Conservation (phyloP, 176 grass and related monocot species). For the Phragmites australis region DNA sequence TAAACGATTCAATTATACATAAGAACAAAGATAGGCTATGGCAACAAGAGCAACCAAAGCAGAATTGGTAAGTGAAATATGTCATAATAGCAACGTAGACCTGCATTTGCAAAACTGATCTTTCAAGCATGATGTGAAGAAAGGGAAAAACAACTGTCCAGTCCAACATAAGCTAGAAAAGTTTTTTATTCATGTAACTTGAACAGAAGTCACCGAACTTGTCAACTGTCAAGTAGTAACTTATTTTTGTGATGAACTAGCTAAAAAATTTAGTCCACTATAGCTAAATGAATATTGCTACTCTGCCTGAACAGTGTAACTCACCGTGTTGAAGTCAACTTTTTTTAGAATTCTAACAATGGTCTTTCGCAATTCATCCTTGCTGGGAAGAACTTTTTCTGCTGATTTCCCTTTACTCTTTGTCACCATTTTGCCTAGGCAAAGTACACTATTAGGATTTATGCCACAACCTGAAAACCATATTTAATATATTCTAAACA, state of each 20-base stretch:
- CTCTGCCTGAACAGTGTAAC: conserved; percentile 1
- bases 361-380: conserved; percentile 69
- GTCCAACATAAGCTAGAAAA: neutral
- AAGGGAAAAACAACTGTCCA: neutral
- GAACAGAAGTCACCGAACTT: neutral
- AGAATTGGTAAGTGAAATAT: neutral
- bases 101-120: neutral
- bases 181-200: neutral
- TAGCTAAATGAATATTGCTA: neutral
- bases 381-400: conserved; percentile 46
- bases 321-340: conserved; percentile 78
- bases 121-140: neutral
- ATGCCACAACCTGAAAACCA: conserved; percentile 7
- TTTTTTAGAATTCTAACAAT: conserved; percentile 69
- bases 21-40: neutral
- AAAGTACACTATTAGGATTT: conserved; percentile 32
- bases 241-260: neutral
- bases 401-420: conserved; percentile 53
- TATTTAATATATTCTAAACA: conserved; percentile 1
- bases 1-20: neutral
- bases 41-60: conserved; percentile 16
- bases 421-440: conserved; percentile 57
- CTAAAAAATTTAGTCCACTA: neutral
- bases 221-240: neutral
- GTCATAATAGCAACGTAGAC: neutral